Base-by-base conservation (phyloP, 371 early-diverging fungal genomes). In the Rhizopus stolonifer region DNA sequence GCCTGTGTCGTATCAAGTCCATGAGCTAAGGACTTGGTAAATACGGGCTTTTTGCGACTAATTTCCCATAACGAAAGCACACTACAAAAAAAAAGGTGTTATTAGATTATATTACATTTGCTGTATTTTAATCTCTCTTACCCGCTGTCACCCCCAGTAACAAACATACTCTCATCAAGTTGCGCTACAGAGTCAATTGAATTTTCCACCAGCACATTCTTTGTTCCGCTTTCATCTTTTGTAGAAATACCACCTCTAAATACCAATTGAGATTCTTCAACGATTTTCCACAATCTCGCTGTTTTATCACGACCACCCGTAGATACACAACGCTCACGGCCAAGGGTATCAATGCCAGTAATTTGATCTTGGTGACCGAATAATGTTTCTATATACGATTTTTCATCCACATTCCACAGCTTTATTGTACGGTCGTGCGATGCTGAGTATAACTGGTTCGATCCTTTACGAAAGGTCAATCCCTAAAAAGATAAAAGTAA, bases 341-440 rank as follows among this genome's bases (percentile, higher is more conserved):
- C 73, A 62, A 96, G 75, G 46, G 92, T 80, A 72, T 87, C 91
- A 21, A 98, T 82, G 21, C 68, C 68, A 2, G 84, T 79, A 57
- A 95, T 86, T 26, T 77, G 71, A 70, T 97, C 98, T 72, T 96
- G 98, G 66, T 98, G 99, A 17, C 99, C 99, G 79, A 95, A 96
- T 66, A 98, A 67, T 17, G 99, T 97, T 67, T 98, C 99, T 51
- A 98, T 82, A 72, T 96, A 98, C 8, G 85, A 72, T 58, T 87
- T 65, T 61, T 94, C 93, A 62, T 92, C 94, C 3, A 91, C 78
- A 68, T 96, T 94, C 96, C 96, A 98, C 32, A 97, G 49, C 67
- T 98, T 98, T 67, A 98, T 83, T 21, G 94, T 91, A 49, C 99
- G 89, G 66, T 98, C 99, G 40, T 77, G 73, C 3, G 95, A 93